Evolutionary conservation across 2,329 filamentous ascomycete genomes (phyloP).

Genomic region (Phyllosticta citrichinensis): DNA sequence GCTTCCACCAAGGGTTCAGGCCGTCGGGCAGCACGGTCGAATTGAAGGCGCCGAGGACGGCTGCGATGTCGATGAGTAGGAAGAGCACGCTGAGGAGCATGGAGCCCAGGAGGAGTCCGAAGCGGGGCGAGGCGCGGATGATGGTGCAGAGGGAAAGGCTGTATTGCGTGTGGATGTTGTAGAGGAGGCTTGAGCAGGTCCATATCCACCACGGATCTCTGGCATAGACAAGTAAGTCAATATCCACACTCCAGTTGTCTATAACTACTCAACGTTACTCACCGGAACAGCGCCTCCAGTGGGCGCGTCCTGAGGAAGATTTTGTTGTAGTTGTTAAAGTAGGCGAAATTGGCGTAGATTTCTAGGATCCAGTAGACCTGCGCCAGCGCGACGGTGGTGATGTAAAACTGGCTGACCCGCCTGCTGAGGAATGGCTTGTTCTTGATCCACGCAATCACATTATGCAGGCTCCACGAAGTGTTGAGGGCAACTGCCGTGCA

Average conservation of each 20-base stretch:
- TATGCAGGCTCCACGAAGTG: slow-evolving; percentile 54
- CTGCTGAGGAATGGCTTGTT: slow-evolving; percentile 49
- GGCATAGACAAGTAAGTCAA: not conserved
- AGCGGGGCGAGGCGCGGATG: slow-evolving; percentile 51
- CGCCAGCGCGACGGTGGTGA: slow-evolving; percentile 47
- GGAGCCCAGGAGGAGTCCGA: slow-evolving; percentile 50
- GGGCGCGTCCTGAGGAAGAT: slow-evolving; percentile 48
- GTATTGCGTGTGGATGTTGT: slow-evolving; percentile 53
- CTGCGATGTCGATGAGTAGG: slow-evolving; percentile 51
- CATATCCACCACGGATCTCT: slow-evolving; percentile 61
- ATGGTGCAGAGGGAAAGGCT: slow-evolving; percentile 49
- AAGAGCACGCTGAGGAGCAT: slow-evolving; percentile 54
- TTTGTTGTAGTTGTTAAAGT: slow-evolving; percentile 46
- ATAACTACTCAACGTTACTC: slow-evolving; percentile 8
- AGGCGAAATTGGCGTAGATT: slow-evolving; percentile 56
- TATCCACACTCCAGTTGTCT: not conserved
- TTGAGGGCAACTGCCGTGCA: slow-evolving; percentile 51
- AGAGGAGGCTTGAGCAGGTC: slow-evolving; percentile 49
- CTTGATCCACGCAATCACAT: slow-evolving; percentile 59
- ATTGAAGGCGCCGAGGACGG: slow-evolving; percentile 43
- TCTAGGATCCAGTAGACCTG: slow-evolving; percentile 57
- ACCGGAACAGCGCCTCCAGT: slow-evolving; percentile 51
- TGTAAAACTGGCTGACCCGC: slow-evolving; percentile 44
- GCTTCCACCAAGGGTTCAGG: slow-evolving; percentile 59
- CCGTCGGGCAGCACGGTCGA: slow-evolving; percentile 32